Conservation (phyloP, 345 rosid species). For the Carallia brachiata region DNA sequence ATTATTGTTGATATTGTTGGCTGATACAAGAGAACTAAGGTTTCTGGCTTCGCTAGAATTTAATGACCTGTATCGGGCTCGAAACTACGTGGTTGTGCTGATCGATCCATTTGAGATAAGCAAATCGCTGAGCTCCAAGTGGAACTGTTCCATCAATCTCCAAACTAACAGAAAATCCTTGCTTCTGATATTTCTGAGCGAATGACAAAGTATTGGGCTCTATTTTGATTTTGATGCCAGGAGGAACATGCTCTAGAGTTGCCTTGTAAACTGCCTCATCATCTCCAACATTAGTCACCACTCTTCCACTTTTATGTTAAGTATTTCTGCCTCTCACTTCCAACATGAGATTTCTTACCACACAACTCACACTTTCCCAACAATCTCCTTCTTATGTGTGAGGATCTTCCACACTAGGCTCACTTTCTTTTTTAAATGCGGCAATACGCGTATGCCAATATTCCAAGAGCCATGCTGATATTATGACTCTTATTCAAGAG, state of each 20-base stretch:
- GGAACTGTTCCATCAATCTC: constrained; percentile 12
- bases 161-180: constrained; percentile 6
- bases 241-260: background rate
- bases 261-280: constrained; percentile 9
- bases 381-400: too few relatives aligned
- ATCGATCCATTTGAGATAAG: constrained; percentile 46
- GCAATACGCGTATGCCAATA: too few relatives aligned
- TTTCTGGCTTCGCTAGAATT: constrained; percentile 6
- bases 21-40: too few relatives aligned
- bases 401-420: too few relatives aligned
- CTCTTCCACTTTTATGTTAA: background rate
- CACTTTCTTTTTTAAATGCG: too few relatives aligned
- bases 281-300: constrained; percentile 21
- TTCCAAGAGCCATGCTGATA: too few relatives aligned
- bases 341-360: too few relatives aligned
- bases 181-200: constrained; percentile 5
- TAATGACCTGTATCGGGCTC: constrained; percentile 38
- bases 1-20: too few relatives aligned
- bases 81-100: constrained; percentile 34
- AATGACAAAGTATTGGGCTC: constrained; percentile 15
- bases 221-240: constrained; percentile 4
- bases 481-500: too few relatives aligned
- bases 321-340: too few relatives aligned
- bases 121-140: constrained; percentile 4
- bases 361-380: too few relatives aligned